Base-by-base conservation (phyloP, 2,329 filamentous ascomycete species). In the Colletotrichum abscissum region DNA sequence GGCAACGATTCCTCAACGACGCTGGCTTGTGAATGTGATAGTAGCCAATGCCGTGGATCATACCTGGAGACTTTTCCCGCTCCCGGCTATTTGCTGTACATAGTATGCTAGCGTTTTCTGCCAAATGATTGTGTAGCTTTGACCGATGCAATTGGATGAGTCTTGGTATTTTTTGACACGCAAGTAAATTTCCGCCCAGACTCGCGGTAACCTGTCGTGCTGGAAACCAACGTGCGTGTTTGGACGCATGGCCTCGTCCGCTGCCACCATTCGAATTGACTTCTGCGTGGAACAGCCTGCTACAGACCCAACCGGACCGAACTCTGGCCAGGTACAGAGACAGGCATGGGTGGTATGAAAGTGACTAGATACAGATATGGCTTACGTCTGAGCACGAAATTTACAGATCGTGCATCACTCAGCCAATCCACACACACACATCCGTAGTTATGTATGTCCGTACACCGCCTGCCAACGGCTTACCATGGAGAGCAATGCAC, bases 101-200 rank as follows among this genome's bases (percentile, higher is more conserved):
- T 12, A 35, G 33, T 42, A 19, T 42, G 38, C 14, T 42, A 35
- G 28, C 62, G 62, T 64, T 54, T 64, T 64, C 62, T 64, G 62
- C 49, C 62, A 64, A 46, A 30, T 30, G 42, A 55, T n/a, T 22
- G 8, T 11, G 49, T 54, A 64, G 49, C 62, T 64, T 64, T 64
- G 46, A 35, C 49, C 12, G 62, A 64, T 49, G 42, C 60, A 63
- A 52, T 64, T 55, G 28, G 62, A 64, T 30, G 62, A 64, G 49
- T 55, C 62, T 64, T 26, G 42, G 60, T 52, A 52, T 33, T 63
- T 56, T 56, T 63, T 63, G 60, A 63, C 60, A 63, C 49, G 42
- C 11, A 63, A 33, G 46, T 52, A 24, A 52, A 49, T 52, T 16
- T 63, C 49, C 60, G 60, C 26, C 42, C 42, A 63, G 46, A 52